Conservation (phyloP, 2,329 filamentous ascomycete genomes). For the Rhynchosporium agropyri region DNA sequence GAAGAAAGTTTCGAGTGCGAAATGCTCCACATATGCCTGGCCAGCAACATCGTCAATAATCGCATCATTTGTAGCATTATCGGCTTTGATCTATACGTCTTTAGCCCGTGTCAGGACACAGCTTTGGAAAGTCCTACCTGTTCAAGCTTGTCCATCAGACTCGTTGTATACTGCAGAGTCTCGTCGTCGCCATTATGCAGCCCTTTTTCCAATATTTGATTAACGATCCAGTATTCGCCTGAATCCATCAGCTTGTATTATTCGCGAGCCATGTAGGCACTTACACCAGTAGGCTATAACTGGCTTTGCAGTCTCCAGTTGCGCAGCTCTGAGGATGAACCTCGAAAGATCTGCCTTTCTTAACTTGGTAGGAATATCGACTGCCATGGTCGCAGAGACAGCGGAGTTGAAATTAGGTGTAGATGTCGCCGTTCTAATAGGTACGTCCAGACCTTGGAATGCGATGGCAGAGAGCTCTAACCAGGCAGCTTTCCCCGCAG, state of each 20-base stretch:
- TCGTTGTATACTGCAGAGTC: conserved; percentile 77
- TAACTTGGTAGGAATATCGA: conserved; percentile 69
- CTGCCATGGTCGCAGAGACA: conserved; percentile 60
- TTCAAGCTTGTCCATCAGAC: conserved; percentile 90
- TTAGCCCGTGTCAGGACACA: conserved; percentile 15
- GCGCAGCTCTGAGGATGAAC: conserved; percentile 79
- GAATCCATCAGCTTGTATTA: conserved; percentile 33
- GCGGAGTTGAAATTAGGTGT: background rate
- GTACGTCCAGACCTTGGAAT: background rate
- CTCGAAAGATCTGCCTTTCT: conserved; percentile 81
- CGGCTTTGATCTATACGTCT: conserved; percentile 62
- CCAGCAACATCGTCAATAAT: conserved; percentile 83
- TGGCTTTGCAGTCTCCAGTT: conserved; percentile 83
- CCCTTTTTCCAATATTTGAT: conserved; percentile 81
- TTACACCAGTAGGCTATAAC: conserved; percentile 94
- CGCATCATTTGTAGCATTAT: conserved; percentile 77
- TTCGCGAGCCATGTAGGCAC: conserved; percentile 42
- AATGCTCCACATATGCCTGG: conserved; percentile 92
- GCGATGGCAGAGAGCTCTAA: background rate
- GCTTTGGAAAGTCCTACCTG: conserved; percentile 51
- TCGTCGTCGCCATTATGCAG: conserved; percentile 80
- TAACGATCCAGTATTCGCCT: conserved; percentile 92
- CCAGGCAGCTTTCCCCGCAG: background rate
- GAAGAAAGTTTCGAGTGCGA: conserved; percentile 87
- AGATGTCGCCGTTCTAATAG: background rate